Percentiles rank a stretch among this genome's conserved stretches.
phyloP scores from a whole-genome alignment of 257 asterid genomes.

The Ehretia macrophylla region DNA sequence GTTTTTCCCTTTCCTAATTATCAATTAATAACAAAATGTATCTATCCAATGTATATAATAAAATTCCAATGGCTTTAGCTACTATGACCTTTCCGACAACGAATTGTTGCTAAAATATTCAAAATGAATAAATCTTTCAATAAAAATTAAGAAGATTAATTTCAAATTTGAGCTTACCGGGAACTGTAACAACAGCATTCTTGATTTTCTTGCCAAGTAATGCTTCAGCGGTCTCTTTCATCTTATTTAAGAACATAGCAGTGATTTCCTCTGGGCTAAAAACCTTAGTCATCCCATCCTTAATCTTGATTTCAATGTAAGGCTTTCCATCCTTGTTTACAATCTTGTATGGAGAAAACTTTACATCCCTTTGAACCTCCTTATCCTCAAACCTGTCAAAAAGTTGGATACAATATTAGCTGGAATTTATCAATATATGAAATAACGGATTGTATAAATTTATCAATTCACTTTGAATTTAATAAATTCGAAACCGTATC shows the following conservation, averaged over 20 bases:
- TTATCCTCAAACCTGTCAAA: constrained; percentile 7
- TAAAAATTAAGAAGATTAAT: no score
- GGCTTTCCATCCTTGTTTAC: constrained; percentile 18
- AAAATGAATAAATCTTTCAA: no score
- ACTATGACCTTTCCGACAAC: neutral
- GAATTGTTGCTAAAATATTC: no score
- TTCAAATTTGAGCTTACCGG: constrained; percentile 10
- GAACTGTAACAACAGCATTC: constrained; percentile 14
- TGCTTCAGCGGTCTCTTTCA: constrained; percentile 17
- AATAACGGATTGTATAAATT: no score
- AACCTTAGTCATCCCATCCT: constrained; percentile 10
- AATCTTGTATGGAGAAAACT: constrained; percentile 10
- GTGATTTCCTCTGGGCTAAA: constrained; percentile 17
- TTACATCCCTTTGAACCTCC: constrained; percentile 8
- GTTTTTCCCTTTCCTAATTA: no score
- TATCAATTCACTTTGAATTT: no score
- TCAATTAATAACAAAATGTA: no score
- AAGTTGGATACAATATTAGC: neutral
- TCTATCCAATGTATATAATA: no score
- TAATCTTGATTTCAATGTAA: constrained; percentile 11
- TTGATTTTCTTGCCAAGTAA: constrained; percentile 12
- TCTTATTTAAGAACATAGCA: constrained; percentile 10
- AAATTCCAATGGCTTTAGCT: neutral
- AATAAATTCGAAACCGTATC: no score
- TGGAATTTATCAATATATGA: no score